Conservation (phyloP, 441 rosid species). For the Euphorbia corollata region DNA sequence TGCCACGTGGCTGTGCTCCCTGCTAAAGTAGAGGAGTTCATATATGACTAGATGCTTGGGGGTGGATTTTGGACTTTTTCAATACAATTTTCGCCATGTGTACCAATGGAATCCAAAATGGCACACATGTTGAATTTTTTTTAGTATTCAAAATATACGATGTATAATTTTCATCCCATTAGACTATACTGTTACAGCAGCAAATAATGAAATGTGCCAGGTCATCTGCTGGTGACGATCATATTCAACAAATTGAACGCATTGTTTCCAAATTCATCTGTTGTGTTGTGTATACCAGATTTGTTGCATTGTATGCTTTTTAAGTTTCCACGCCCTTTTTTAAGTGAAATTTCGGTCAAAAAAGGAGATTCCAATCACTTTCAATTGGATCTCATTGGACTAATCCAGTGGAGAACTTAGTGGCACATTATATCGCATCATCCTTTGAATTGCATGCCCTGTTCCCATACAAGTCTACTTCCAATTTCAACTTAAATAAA, state of each 20-base stretch:
- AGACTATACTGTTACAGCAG: slow-evolving; percentile 5
- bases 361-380: slow-evolving; percentile 20
- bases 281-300: neutral
- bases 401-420: slow-evolving; percentile 2
- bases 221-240: slow-evolving; percentile 2
- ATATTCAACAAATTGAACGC: slow-evolving; percentile 16
- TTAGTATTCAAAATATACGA: too few relatives aligned
- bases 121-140: too few relatives aligned
- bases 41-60: too few relatives aligned
- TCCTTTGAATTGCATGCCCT: too few relatives aligned
- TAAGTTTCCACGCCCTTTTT: slow-evolving; percentile 14
- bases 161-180: too few relatives aligned
- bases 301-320: slow-evolving; percentile 17
- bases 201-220: slow-evolving; percentile 9
- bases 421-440: neutral
- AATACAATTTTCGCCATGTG: too few relatives aligned
- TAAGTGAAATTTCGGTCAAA: slow-evolving; percentile 18
- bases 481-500: neutral
- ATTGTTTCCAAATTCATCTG: neutral
- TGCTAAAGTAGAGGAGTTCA: too few relatives aligned
- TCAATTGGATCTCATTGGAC: slow-evolving; percentile 12
- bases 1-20: slow-evolving; percentile 18
- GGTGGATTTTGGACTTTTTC: too few relatives aligned
- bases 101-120: too few relatives aligned
- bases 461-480: too few relatives aligned